Evolutionary conservation across 148 eudicot species (phyloP).

Genomic region (Polygonum maritimum): DNA sequence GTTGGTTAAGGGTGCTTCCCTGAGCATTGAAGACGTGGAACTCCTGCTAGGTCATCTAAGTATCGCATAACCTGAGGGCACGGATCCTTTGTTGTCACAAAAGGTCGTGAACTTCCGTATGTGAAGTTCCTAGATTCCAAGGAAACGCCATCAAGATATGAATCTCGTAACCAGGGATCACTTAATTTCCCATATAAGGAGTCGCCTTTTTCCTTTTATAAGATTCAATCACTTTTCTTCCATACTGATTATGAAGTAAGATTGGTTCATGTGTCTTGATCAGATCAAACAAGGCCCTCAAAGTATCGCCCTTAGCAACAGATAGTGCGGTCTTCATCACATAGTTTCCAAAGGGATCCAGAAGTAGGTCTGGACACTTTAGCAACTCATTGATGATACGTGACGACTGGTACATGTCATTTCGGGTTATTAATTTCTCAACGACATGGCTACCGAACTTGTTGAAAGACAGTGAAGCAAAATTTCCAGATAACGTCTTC

Average conservation of each 20-base stretch:
- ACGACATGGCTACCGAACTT: conserved; percentile 57
- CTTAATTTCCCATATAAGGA: no score
- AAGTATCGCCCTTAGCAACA: conserved; percentile 16
- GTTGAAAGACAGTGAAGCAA: conserved; percentile 30
- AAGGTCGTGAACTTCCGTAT: no score
- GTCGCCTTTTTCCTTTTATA: conserved; percentile 4
- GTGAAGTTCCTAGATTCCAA: no score
- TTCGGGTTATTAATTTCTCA: conserved; percentile 28
- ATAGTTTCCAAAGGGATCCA: conserved; percentile 47
- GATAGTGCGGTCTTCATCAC: conserved; percentile 40
- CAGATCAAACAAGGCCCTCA: conserved; percentile 16
- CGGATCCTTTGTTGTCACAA: no score
- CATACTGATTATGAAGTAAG: conserved; percentile 35
- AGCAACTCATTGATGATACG: conserved; percentile 31
- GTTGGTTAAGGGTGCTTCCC: no score
- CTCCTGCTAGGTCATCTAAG: no score
- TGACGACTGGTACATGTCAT: conserved; percentile 20
- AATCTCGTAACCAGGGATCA: no score
- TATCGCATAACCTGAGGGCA: no score
- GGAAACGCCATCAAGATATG: no score
- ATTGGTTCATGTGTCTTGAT: conserved; percentile 17
- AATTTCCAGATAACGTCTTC: conserved; percentile 23
- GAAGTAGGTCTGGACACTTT: conserved; percentile 24
- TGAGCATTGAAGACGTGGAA: no score
- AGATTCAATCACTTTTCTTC: conserved; percentile 32